Conservation (phyloP, 2,329 filamentous ascomycete species). For the Pseudogymnoascus sp. region DNA sequence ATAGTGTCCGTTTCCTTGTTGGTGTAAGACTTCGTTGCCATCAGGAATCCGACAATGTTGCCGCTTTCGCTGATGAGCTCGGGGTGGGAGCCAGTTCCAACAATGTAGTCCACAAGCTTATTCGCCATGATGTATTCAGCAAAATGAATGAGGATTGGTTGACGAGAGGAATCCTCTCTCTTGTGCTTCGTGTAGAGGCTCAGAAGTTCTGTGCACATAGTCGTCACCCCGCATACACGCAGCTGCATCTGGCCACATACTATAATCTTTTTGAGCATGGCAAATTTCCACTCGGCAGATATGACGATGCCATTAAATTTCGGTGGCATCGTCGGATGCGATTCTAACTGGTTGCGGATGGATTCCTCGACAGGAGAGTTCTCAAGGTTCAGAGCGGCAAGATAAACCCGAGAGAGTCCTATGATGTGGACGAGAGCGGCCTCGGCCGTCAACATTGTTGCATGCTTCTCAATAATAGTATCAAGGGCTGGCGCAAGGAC, state of each 20-base stretch:
- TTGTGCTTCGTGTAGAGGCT: conserved; percentile 53
- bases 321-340: conserved; percentile 31
- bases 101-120: conserved; percentile 74
- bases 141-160: conserved; percentile 58
- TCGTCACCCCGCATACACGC: conserved; percentile 69
- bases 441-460: conserved; percentile 44
- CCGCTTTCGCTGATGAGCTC: conserved; percentile 75
- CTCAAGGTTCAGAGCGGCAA: conserved; percentile 30
- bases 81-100: conserved; percentile 85
- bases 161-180: conserved; percentile 29
- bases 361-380: conserved; percentile 17
- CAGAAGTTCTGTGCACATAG: conserved; percentile 66
- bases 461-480: conserved; percentile 47
- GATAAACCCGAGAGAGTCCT: conserved; percentile 40
- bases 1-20: conserved; percentile 67
- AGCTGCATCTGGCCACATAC: conserved; percentile 85
- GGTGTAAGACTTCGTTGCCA: conserved; percentile 69
- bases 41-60: conserved; percentile 81
- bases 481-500: conserved; percentile 38
- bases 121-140: conserved; percentile 62
- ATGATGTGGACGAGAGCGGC: conserved; percentile 35
- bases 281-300: conserved; percentile 61
- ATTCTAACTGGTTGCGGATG: conserved; percentile 23
- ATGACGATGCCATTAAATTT: conserved; percentile 44
- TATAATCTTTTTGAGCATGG: conserved; percentile 62